These are phyloP conservation scores for Starmerella cellae DNA, from an alignment of 805 yeast species.

Conservation along the genomic window DNA sequence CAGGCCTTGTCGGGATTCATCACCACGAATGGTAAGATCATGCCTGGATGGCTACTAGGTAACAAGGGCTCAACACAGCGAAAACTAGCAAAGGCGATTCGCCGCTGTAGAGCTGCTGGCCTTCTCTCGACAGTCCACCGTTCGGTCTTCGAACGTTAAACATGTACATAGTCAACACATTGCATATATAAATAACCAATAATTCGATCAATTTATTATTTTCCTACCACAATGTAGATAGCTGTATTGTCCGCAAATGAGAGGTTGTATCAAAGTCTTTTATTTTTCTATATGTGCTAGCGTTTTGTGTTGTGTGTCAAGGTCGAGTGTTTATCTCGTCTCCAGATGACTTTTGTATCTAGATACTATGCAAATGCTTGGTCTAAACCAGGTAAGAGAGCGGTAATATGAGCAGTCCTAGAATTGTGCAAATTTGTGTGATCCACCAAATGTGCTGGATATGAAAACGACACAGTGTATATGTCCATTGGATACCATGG, in stretches of 20 bases:
- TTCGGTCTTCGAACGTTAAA: slow-evolving; percentile 13
- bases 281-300: too few relatives aligned
- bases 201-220: neutral
- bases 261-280: too few relatives aligned
- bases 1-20: slow-evolving; percentile 51
- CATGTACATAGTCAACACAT: neutral
- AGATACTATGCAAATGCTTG: too few relatives aligned
- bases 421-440: slow-evolving; percentile 41
- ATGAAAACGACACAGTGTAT: slow-evolving; percentile 62
- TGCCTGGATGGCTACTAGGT: slow-evolving; percentile 60
- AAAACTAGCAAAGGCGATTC: slow-evolving; percentile 58
- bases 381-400: too few relatives aligned
- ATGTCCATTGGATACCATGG: slow-evolving; percentile 51
- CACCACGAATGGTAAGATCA: slow-evolving; percentile 60
- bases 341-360: too few relatives aligned
- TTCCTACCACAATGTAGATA: neutral
- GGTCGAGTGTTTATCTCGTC: too few relatives aligned
- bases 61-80: slow-evolving; percentile 54
- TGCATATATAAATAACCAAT: too few relatives aligned
- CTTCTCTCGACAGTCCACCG: slow-evolving; percentile 58
- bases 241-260: too few relatives aligned
- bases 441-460: slow-evolving; percentile 97
- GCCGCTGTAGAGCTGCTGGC: slow-evolving; percentile 71
- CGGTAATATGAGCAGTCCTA: slow-evolving; percentile 17
- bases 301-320: too few relatives aligned